Base-by-base conservation (phyloP, 768 basidiomycete genomes). In the Thelephora aurantiotincta region DNA sequence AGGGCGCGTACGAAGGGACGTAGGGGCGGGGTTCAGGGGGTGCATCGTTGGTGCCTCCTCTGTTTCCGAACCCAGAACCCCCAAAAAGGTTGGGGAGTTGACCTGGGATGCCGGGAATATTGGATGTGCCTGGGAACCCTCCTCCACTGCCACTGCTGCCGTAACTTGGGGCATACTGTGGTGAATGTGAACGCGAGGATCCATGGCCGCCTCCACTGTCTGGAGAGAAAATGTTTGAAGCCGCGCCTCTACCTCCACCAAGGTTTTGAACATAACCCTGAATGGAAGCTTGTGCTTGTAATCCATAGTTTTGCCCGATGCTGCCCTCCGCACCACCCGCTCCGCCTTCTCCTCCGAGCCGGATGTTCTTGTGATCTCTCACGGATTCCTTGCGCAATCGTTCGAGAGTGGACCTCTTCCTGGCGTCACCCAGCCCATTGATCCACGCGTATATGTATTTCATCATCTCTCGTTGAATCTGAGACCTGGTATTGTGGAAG, bases 391-490 rank as follows among this genome's bases (percentile, higher is more conserved):
- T 85, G 16, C 65, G 64, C 22, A 88, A 71, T 19, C 80, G 76
- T 23, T 65, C 60, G 35, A 90, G 56, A 34, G 75, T 63, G 20
- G 71, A 68, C 23, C 67, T 58, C 51, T 75, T 69, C 48, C 68
- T 66, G 12, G 62, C 45, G 5, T 30, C 26, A 3, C 75, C 72
- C 11, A 80, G 71, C 6, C 63, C 64, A 43, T 71, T 58, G 35
- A 77, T 66, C 85, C 84, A 88, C 36, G 60, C 63, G 35, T 62
- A 65, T 75, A 90, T 73, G 54, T 68, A 75, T 50, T 74, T 72
- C 50, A 86, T 59, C 86, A 91, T 89, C 54, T 84, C 77, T 47
- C 74, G 70, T 60, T 90, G 87, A 30, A 89, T 67, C 50, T 72
- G 69, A 1, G 80, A 83, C 51, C 66, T 61, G 30, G 61, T 56